Evolutionary conservation across 768 basidiomycete genomes (phyloP).

Genomic region (Termitomyces sp.): DNA sequence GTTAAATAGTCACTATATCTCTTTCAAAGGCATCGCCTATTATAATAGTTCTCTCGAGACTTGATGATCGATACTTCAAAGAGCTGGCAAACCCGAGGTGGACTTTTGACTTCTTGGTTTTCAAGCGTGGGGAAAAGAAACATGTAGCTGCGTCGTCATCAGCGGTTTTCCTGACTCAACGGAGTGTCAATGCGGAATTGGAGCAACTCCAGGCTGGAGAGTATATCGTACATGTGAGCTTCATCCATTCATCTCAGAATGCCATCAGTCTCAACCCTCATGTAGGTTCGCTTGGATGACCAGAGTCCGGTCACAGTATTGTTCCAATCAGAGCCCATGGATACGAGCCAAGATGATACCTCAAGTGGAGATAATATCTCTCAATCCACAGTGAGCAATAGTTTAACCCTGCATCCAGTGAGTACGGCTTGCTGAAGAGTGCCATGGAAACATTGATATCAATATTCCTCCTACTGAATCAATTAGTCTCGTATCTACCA

Average conservation of each 20-base stretch:
- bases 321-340: background rate
- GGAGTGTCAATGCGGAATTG: conserved; percentile 38
- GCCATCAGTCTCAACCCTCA: background rate
- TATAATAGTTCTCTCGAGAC: conserved; percentile 44
- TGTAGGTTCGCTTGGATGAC: conserved; percentile 10
- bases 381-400: background rate
- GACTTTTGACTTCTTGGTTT: conserved; percentile 46
- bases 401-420: background rate
- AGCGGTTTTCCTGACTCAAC: conserved; percentile 16
- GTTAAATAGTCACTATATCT: conserved; percentile 37
- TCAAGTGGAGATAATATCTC: background rate
- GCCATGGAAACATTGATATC: background rate
- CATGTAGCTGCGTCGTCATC: conserved; percentile 27
- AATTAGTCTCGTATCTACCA: conserved; percentile 1
- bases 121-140: conserved; percentile 36
- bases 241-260: background rate
- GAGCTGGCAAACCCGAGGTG: conserved; percentile 33
- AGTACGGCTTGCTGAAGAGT: background rate
- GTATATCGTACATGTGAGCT: conserved; percentile 36
- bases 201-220: conserved; percentile 33
- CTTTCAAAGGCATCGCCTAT: conserved; percentile 31
- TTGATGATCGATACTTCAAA: conserved; percentile 42
- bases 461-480: background rate
- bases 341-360: background rate
- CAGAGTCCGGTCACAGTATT: background rate